Percentiles rank a stretch among this genome's conserved stretches.
Conservation (phyloP, 495 filamentous ascomycete genomes). For the Parmelia sp. region DNA sequence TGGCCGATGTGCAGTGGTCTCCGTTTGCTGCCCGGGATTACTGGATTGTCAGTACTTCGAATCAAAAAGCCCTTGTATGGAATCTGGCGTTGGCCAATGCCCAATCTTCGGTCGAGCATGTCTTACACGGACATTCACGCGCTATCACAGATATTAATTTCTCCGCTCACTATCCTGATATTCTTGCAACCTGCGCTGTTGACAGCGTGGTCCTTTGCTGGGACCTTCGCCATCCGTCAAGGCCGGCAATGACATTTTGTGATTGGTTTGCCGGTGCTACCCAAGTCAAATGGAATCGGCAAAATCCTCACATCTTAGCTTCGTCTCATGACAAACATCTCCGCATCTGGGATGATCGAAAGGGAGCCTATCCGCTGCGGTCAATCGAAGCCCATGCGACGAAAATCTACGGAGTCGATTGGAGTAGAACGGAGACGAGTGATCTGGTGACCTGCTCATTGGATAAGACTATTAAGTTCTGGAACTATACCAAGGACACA, state of each 20-base stretch:
- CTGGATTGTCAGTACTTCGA: slow-evolving; percentile 91
- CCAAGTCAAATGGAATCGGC: slow-evolving; percentile 92
- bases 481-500: slow-evolving; percentile 65
- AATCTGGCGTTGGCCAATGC: slow-evolving; percentile 72
- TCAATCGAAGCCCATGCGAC: slow-evolving; percentile 88
- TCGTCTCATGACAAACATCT: slow-evolving; percentile 84
- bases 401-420: slow-evolving; percentile 94
- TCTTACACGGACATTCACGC: slow-evolving; percentile 80
- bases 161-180: slow-evolving; percentile 82
- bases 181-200: slow-evolving; percentile 83
- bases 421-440: slow-evolving; percentile 69
- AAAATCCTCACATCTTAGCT: slow-evolving; percentile 76
- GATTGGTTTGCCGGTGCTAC: slow-evolving; percentile 95
- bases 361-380: slow-evolving; percentile 67
- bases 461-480: slow-evolving; percentile 90
- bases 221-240: slow-evolving; percentile 74
- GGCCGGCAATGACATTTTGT: slow-evolving; percentile 73
- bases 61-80: slow-evolving; percentile 93
- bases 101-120: slow-evolving; percentile 75
- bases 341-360: slow-evolving; percentile 85
- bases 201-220: slow-evolving; percentile 93
- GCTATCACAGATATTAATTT: slow-evolving; percentile 98
- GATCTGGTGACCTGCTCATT: slow-evolving; percentile 80
- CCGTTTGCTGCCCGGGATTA: slow-evolving; percentile 83
- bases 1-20: slow-evolving; percentile 98